These are phyloP conservation scores for Hyaloperonospora brassicae DNA, from an alignment of 352 stramenopile genomes.

Conservation along the genomic window DNA sequence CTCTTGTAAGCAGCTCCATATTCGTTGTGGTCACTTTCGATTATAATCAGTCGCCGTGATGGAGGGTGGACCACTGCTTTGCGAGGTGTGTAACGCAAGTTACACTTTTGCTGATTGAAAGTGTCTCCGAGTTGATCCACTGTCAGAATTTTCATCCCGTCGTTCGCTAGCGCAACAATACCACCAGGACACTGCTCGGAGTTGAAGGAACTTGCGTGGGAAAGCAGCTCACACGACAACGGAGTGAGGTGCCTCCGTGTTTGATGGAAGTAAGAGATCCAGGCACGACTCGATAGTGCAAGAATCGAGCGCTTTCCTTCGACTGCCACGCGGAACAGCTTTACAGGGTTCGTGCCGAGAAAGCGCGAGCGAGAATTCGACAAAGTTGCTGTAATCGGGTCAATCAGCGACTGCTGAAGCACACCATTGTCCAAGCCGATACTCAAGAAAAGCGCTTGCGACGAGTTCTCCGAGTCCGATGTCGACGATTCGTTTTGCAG, in stretches of 20 bases:
- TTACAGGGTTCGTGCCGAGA: conserved; percentile 91
- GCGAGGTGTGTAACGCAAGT: conserved; percentile 96
- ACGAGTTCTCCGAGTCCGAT: conserved; percentile 40
- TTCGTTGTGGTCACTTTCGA: conserved; percentile 98
- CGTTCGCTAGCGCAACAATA: conserved; percentile 93
- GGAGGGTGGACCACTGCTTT: conserved; percentile 89
- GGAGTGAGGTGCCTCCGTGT: conserved; percentile 89
- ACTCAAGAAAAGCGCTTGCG: conserved; percentile 66
- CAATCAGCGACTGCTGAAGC: conserved; percentile 88
- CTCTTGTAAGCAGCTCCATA: conserved; percentile 89
- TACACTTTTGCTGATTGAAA: conserved; percentile 95
- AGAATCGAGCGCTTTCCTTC: conserved; percentile 89
- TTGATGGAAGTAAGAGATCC: conserved; percentile 93
- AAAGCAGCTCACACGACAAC: conserved; percentile 92
- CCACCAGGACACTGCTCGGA: conserved; percentile 94
- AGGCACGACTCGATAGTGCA: conserved; percentile 91
- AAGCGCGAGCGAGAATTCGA: conserved; percentile 90
- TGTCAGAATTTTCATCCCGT: conserved; percentile 96
- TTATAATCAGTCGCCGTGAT: conserved; percentile 88
- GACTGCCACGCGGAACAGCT: conserved; percentile 90
- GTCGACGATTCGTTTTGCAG: conserved; percentile 71
- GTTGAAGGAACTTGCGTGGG: conserved; percentile 93
- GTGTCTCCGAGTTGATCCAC: conserved; percentile 92
- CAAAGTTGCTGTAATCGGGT: conserved; percentile 80
- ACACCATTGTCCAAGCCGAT: conserved; percentile 94